A percentile compares a stretch with the other conserved stretches of the same genome.
Conservation (phyloP, 2,329 filamentous ascomycete species). For the Diaporthe batatas region DNA sequence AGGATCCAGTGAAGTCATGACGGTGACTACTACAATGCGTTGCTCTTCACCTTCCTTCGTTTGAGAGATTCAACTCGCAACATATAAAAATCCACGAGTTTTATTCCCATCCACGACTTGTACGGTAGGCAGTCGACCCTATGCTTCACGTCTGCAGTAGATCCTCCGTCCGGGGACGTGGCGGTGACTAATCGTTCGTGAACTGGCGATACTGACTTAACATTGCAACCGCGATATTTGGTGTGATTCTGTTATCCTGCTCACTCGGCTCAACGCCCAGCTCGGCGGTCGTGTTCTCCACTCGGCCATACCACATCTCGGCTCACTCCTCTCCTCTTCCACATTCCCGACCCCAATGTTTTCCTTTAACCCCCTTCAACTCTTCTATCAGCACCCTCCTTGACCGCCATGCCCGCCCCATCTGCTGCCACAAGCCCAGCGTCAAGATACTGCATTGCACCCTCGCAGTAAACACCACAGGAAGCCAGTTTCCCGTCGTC, state of each 20-base stretch:
- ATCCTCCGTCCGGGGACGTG: background rate
- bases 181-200: background rate
- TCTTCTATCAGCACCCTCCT: background rate
- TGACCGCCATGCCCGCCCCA: background rate
- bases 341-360: background rate
- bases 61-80: too few relatives aligned
- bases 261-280: background rate
- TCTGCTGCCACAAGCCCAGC: background rate
- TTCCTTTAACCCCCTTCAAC: background rate
- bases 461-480: background rate
- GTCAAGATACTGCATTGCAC: conserved; percentile 3
- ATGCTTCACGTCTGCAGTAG: too few relatives aligned
- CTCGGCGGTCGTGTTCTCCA: background rate
- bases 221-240: background rate
- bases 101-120: too few relatives aligned
- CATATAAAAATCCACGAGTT: too few relatives aligned
- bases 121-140: background rate
- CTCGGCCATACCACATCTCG: background rate
- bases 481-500: background rate
- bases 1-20: background rate
- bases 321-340: background rate
- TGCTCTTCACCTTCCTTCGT: background rate
- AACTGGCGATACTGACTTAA: background rate
- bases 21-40: too few relatives aligned
- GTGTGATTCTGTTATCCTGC: background rate